phyloP scores from a whole-genome alignment of 2,329 filamentous ascomycete species.

The Fusarium ramigenum region DNA sequence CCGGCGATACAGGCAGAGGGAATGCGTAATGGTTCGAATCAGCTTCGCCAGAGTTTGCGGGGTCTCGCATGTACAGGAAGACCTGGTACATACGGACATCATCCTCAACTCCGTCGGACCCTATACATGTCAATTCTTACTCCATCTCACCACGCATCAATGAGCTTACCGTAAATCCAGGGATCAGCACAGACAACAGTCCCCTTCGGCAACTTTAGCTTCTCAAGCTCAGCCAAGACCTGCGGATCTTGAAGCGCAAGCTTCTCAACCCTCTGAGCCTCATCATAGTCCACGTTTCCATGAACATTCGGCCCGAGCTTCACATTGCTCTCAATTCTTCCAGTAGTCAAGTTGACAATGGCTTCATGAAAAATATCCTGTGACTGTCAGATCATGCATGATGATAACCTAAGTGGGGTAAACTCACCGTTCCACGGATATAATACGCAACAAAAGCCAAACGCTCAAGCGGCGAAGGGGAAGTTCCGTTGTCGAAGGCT shows the following conservation, averaged over 20 bases:
- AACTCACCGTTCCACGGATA: conserved; percentile 21
- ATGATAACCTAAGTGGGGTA: rapidly evolving
- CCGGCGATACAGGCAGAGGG: conserved; percentile 23
- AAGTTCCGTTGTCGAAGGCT: conserved; percentile 8
- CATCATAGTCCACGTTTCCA: conserved; percentile 28
- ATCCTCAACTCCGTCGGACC: conserved; percentile 31
- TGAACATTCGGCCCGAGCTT: conserved; percentile 31
- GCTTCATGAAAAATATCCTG: conserved; percentile 34
- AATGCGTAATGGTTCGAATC: conserved; percentile 37
- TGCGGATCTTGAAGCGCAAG: conserved; percentile 23
- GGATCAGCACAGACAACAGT: conserved; percentile 31
- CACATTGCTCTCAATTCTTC: conserved; percentile 26
- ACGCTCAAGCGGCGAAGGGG: conserved; percentile 10
- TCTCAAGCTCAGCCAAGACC: conserved; percentile 23
- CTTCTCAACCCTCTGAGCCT: conserved; percentile 30
- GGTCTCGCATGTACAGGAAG: conserved; percentile 35
- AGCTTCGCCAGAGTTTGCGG: conserved; percentile 19
- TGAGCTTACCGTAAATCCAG: conserved; percentile 30
- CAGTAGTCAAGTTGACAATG: conserved; percentile 22
- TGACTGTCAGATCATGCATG: background rate
- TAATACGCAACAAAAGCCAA: conserved; percentile 33
- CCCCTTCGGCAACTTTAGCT: conserved; percentile 28
- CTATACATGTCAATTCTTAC: background rate
- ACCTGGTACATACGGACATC: conserved; percentile 34
- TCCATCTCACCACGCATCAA: background rate